These are phyloP conservation scores for Tetragonia tetragonoides DNA, from an alignment of 148 eudicot genomes.

Conservation along the genomic window DNA sequence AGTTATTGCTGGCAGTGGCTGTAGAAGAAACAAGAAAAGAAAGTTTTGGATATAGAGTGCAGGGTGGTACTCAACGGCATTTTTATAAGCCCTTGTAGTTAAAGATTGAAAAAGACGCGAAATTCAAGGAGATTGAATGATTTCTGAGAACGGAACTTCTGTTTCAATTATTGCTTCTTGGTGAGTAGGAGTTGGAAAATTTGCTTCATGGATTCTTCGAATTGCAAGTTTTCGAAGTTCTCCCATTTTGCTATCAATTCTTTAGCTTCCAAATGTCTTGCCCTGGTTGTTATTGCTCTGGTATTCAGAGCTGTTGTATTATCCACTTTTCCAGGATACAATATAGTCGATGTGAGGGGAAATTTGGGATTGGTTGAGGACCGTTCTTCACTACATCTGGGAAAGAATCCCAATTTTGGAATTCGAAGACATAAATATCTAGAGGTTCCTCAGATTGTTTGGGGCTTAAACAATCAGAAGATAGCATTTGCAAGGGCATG, in stretches of 20 bases:
- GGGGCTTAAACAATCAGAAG: conserved; percentile 98
- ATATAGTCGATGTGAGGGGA: conserved; percentile 27
- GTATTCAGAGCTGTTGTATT: conserved; percentile 46
- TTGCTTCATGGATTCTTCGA: conserved; percentile 38
- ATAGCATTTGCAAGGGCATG: conserved; percentile 96
- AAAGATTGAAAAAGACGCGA: too few species aligned
- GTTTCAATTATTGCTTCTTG: background rate
- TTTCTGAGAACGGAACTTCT: background rate
- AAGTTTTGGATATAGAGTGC: too few species aligned
- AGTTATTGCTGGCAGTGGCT: too few species aligned
- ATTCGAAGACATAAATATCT: conserved; percentile 48
- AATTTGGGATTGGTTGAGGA: conserved; percentile 20
- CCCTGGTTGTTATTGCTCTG: conserved; percentile 41
- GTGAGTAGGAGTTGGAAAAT: background rate
- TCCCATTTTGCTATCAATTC: conserved; percentile 40
- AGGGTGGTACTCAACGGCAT: too few species aligned
- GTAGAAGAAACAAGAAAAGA: too few species aligned
- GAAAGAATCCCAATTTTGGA: conserved; percentile 15
- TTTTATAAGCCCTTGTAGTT: too few species aligned
- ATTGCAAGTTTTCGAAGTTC: conserved; percentile 41
- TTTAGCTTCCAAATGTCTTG: conserved; percentile 52
- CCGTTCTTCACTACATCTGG: background rate
- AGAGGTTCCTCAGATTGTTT: conserved; percentile 90
- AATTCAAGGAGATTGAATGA: too few species aligned
- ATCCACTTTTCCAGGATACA: conserved; percentile 31